Conservation (phyloP, 2,329 filamentous ascomycete species). For the Colletotrichum orbiculare region DNA sequence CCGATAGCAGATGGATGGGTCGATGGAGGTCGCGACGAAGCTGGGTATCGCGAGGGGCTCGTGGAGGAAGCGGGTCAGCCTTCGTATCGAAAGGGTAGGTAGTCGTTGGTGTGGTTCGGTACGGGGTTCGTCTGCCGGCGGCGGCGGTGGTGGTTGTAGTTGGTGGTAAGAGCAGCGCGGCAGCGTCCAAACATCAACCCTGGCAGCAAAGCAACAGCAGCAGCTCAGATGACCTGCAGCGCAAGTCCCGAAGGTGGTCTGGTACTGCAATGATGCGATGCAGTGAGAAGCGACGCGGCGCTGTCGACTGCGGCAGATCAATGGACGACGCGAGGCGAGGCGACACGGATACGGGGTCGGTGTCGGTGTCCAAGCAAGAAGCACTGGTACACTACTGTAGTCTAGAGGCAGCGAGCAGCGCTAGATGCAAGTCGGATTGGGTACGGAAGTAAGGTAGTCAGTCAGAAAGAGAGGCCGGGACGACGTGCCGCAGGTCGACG, state of each 20-base stretch:
- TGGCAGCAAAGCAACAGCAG: conserved; percentile 31
- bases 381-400: too few relatives aligned
- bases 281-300: conserved; percentile 18
- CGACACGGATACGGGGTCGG: conserved; percentile 5
- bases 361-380: too few relatives aligned
- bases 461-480: conserved; percentile 34
- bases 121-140: conserved; percentile 16
- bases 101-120: conserved; percentile 23
- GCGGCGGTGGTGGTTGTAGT: conserved; percentile 23
- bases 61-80: conserved; percentile 14
- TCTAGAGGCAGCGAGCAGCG: conserved; percentile 17
- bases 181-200: conserved; percentile 33
- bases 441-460: neutral
- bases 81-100: conserved; percentile 6
- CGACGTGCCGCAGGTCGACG: conserved; percentile 36
- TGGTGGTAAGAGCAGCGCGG: conserved; percentile 22
- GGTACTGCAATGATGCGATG: conserved; percentile 31
- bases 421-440: conserved; percentile 18
- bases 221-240: conserved; percentile 34
- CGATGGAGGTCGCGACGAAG: conserved; percentile 22
- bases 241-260: conserved; percentile 34
- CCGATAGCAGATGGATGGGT: conserved; percentile 8
- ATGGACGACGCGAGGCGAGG: conserved; percentile 20
- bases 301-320: too few relatives aligned
- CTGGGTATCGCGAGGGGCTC: conserved; percentile 18